Conservation (phyloP, 768 basidiomycete genomes). For the Cystobasidium ongulense region DNA sequence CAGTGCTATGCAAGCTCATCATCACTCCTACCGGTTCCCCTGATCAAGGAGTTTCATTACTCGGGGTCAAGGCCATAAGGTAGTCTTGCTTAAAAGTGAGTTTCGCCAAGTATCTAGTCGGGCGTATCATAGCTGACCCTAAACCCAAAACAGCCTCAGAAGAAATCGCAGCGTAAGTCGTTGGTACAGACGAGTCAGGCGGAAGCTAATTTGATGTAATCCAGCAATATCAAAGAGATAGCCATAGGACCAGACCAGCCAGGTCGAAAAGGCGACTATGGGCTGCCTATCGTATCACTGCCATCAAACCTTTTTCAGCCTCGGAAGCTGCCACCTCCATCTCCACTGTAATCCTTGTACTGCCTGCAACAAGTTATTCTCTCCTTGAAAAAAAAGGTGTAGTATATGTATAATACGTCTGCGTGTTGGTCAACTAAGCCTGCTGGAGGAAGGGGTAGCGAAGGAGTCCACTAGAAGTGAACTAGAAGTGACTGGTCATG, state of each 20-base stretch:
- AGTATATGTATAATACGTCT: too few species aligned
- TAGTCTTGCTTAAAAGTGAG: constrained; percentile 1
- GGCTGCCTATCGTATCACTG: background rate
- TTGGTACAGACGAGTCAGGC: background rate
- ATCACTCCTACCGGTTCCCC: background rate
- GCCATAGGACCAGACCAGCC: background rate
- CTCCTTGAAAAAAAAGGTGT: too few species aligned
- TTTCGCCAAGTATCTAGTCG: background rate
- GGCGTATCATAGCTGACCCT: background rate
- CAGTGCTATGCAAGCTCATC: too few species aligned
- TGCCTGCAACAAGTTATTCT: too few species aligned
- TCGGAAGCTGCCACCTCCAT: background rate
- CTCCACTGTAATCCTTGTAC: background rate
- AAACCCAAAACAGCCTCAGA: background rate
- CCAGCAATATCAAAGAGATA: background rate
- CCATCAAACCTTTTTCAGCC: background rate
- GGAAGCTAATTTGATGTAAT: background rate
- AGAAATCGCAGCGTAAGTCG: background rate
- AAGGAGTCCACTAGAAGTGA: too few species aligned
- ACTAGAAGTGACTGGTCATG: too few species aligned
- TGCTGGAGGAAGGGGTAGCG: too few species aligned
- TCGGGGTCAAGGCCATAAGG: background rate
- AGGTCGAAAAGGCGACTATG: background rate
- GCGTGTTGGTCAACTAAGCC: too few species aligned
- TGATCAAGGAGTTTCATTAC: background rate